A percentile compares a stretch with the other conserved stretches of the same genome.
These are phyloP conservation scores for Tarenaya hassleriana DNA, from an alignment of 345 rosid genomes.

Conservation along the genomic window DNA sequence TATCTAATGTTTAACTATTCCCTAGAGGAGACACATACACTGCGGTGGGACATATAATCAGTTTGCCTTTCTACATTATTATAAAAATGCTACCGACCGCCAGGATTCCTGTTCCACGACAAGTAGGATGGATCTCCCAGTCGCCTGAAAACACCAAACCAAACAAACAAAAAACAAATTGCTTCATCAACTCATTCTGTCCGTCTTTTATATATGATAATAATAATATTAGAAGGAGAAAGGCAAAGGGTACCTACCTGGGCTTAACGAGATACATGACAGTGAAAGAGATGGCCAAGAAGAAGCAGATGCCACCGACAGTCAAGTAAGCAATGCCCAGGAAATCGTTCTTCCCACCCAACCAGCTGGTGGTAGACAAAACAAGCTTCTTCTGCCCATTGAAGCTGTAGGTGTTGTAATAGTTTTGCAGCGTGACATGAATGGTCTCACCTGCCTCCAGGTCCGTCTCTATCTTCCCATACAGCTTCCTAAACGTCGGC, in stretches of 20 bases:
- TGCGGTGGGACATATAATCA: too few relatives aligned
- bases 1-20: too few relatives aligned
- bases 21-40: too few relatives aligned
- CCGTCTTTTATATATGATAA: not conserved
- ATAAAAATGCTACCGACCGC: conserved; percentile 38
- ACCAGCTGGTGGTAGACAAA: conserved; percentile 94
- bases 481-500: conserved; percentile 94
- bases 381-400: conserved; percentile 91
- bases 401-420: conserved; percentile 92
- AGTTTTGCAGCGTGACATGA: conserved; percentile 49
- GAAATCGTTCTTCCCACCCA: conserved; percentile 95
- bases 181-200: not conserved
- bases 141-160: conserved; percentile 43
- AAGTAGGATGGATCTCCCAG: conserved; percentile 91
- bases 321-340: conserved; percentile 96
- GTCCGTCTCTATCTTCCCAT: conserved; percentile 86
- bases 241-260: too few relatives aligned
- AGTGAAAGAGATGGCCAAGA: conserved; percentile 74
- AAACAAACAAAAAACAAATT: not conserved
- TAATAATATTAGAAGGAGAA: too few relatives aligned
- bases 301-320: conserved; percentile 82
- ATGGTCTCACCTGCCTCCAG: conserved; percentile 46
- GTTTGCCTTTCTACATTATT: too few relatives aligned
- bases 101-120: conserved; percentile 92
- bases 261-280: conserved; percentile 83